Conservation (phyloP, 1,284 basidiomycete species). For the Bjerkandera adusta region DNA sequence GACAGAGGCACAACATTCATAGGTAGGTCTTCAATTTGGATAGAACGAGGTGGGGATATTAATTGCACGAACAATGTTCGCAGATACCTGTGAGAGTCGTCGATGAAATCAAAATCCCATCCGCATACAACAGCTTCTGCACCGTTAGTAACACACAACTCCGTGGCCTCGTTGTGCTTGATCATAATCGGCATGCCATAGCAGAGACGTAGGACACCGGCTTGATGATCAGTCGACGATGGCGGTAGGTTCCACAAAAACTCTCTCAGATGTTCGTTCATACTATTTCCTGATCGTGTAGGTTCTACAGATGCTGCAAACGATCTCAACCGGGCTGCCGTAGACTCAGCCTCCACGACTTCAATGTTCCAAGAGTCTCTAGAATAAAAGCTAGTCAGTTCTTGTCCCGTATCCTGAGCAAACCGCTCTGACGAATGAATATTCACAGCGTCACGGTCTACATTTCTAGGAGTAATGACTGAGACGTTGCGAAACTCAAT, state of each 20-base stretch:
- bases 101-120: constrained; percentile 31
- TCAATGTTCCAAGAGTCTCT: too few species aligned
- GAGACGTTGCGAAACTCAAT: constrained; percentile 28
- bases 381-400: too few species aligned
- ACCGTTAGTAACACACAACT: constrained; percentile 39
- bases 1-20: constrained; percentile 36
- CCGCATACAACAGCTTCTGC: constrained; percentile 34
- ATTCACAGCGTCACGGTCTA: constrained; percentile 29
- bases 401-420: constrained; percentile 28
- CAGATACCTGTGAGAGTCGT: too few species aligned
- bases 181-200: constrained; percentile 40
- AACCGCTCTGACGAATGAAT: constrained; percentile 30
- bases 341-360: constrained; percentile 23
- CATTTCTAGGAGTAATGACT: constrained; percentile 31
- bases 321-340: constrained; percentile 18
- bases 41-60: constrained; percentile 23
- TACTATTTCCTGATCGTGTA: constrained; percentile 4
- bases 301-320: background rate
- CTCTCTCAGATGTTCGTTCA: background rate
- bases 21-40: constrained; percentile 31
- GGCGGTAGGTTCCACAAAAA: constrained; percentile 29
- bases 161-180: constrained; percentile 34
- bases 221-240: constrained; percentile 19
- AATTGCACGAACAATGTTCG: constrained; percentile 33
- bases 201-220: constrained; percentile 33